phyloP scores from a whole-genome alignment of 2,329 filamentous ascomycete genomes.

The Penicillium verrucosum region DNA sequence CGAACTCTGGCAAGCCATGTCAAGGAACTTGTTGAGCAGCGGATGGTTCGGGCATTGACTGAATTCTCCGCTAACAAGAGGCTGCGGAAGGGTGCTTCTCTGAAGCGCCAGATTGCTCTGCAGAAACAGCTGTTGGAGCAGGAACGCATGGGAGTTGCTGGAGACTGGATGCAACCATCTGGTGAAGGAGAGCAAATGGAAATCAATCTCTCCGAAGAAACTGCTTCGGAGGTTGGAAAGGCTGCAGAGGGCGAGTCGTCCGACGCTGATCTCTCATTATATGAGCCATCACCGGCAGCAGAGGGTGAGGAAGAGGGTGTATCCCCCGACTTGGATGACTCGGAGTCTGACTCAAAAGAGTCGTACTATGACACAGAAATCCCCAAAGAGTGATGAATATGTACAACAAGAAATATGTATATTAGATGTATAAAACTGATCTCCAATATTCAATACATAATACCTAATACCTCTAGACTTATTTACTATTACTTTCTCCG shows the following conservation, averaged over 20 bases:
- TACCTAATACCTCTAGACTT: not conserved
- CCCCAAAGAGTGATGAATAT: not conserved
- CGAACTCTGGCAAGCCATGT: constrained; percentile 74
- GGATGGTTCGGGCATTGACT: constrained; percentile 63
- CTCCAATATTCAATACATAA: constrained; percentile 1
- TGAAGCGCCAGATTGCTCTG: constrained; percentile 37
- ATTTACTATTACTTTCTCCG: not conserved
- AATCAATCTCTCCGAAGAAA: constrained; percentile 20
- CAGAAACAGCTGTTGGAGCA: constrained; percentile 35
- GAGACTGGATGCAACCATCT: constrained; percentile 14
- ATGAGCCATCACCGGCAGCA: not conserved
- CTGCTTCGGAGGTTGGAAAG: constrained; percentile 2
- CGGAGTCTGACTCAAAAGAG: not conserved
- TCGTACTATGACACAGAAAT: constrained; percentile 3
- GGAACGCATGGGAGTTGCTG: constrained; percentile 25
- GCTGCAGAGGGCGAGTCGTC: not conserved
- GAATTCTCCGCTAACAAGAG: constrained; percentile 52
- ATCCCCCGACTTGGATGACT: not conserved
- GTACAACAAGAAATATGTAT: constrained; percentile 19
- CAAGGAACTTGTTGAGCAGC: constrained; percentile 71
- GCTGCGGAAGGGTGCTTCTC: constrained; percentile 39
- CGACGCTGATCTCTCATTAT: not conserved
- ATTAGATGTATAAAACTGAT: constrained; percentile 20
- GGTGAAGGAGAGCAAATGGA: constrained; percentile 5
- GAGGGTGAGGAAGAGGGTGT: not conserved